Percentiles rank a stretch among this genome's conserved stretches.
These are phyloP conservation scores for Kokia cookei DNA, from an alignment of 441 rosid species.

Conservation along the genomic window DNA sequence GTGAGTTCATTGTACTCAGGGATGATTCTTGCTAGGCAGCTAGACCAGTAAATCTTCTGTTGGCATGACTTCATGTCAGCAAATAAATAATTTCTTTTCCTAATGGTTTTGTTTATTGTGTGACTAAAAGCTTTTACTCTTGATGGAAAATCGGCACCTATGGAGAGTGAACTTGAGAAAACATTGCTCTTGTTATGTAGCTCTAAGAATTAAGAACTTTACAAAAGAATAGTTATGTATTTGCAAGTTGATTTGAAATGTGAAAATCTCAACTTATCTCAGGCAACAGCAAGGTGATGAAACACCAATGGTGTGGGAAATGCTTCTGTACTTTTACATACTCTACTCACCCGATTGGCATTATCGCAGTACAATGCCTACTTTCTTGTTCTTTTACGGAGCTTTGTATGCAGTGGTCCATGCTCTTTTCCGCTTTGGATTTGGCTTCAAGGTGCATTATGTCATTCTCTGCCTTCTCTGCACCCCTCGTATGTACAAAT, in stretches of 20 bases:
- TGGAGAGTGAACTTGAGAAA: background rate
- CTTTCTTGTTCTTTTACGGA: slow-evolving; percentile 78
- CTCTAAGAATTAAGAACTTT: background rate
- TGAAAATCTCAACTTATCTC: slow-evolving; percentile 7
- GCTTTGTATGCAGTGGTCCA: slow-evolving; percentile 66
- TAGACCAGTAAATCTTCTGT: background rate
- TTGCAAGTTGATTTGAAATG: background rate
- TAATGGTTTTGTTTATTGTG: background rate
- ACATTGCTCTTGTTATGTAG: background rate
- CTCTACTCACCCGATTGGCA: slow-evolving; percentile 99
- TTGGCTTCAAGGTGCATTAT: slow-evolving; percentile 89
- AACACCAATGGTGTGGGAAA: slow-evolving; percentile 95
- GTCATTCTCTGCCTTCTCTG: slow-evolving; percentile 77
- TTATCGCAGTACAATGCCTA: slow-evolving; percentile 89
- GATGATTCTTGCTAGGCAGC: background rate
- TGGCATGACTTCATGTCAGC: background rate
- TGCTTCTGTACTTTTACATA: slow-evolving; percentile 88
- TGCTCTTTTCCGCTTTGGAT: slow-evolving; percentile 52
- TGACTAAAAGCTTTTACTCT: background rate
- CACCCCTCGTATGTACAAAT: slow-evolving; percentile 87
- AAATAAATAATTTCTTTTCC: background rate
- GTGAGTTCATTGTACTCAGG: background rate
- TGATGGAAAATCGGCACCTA: background rate
- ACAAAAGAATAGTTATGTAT: background rate
- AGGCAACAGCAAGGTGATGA: slow-evolving; percentile 97